Evolutionary conservation across 352 stramenopile genomes (phyloP).

Genomic region (Aphanomyces cochlioides): DNA sequence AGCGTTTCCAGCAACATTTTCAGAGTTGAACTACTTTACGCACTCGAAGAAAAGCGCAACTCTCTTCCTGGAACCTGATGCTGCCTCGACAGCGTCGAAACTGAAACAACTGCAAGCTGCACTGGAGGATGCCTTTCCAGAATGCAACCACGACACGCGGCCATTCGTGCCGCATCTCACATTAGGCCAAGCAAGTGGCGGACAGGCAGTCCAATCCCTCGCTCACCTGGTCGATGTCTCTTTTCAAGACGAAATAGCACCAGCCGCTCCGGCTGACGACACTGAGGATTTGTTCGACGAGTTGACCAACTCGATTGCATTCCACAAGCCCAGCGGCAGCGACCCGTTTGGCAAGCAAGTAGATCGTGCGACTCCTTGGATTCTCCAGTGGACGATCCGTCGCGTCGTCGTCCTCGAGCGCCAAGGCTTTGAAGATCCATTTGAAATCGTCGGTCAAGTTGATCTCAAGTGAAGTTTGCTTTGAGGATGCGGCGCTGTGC

Average conservation of each 20-base stretch:
- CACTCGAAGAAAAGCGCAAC: constrained; percentile 9
- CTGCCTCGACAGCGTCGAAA: not conserved
- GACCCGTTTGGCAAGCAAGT: not conserved
- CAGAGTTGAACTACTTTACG: not conserved
- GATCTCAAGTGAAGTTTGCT: not conserved
- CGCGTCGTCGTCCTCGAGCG: constrained; percentile 17
- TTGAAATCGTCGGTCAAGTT: constrained; percentile 9
- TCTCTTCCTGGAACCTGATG: constrained; percentile 11
- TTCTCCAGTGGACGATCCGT: not conserved
- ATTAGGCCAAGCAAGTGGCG: constrained; percentile 1
- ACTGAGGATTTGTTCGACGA: not conserved
- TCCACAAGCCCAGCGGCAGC: not conserved
- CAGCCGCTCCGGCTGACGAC: not conserved
- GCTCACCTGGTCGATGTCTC: not conserved
- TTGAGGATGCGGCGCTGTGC: too few relatives aligned
- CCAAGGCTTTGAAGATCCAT: constrained; percentile 9
- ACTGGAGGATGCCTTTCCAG: constrained; percentile 1
- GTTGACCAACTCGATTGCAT: not conserved
- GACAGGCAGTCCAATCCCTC: not conserved
- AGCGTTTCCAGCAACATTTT: not conserved
- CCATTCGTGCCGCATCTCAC: constrained; percentile 7
- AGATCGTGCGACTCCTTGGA: not conserved
- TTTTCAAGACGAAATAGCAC: not conserved
- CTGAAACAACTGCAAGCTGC: not conserved
- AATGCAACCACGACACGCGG: constrained; percentile 16